Base-by-base conservation (phyloP, 805 yeast species). In the Yamadazyma insecticola region DNA sequence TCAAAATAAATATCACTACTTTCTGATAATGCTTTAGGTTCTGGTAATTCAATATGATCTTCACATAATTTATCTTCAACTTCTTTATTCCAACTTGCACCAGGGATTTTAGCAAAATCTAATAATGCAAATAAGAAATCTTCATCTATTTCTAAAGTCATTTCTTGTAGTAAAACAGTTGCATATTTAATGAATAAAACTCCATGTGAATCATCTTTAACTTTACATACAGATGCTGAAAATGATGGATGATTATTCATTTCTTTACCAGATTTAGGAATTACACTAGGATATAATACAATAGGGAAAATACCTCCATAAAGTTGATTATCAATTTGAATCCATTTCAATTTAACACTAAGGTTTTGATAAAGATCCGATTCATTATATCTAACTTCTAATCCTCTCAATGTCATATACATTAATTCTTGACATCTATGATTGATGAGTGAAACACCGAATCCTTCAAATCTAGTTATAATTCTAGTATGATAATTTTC, bases 101-200 rank as follows among this genome's bases (percentile, higher is more conserved):
- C 92, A 0, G 95, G 92, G 22, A 82, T 60, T 48, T 83, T 81
- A 4, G 81, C 70, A 47, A 88, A 87, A 26, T 88, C 96, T 25
- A 89, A 53, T 28, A 89, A 51, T 0, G 95, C 87, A 52, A 81
- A 79, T 42, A 90, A 54, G 55, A 92, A 87, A 51, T 90, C 96
- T 57, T 92, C 98, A 54, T 92, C 98, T 26, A 90, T 72, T 49
- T 92, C 97, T 26, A 92, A 60, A 0, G 97, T 79, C 73, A 92
- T 74, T 50, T 90, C 97, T 57, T 92, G 98, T 29, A 92, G 57
- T 35, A 94, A 61, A 2, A 85, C 52, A 0, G 98, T 90, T 0
- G 96, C 96, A 57, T 87, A 88, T 54, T 94, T 94, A 51, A 90
- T 79, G 52, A 82, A 89, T 10, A 77, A 60, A 11, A 94, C 90